Evolutionary conservation across 2,329 filamentous ascomycete species (phyloP).

Genomic region (Penicillium sp.): DNA sequence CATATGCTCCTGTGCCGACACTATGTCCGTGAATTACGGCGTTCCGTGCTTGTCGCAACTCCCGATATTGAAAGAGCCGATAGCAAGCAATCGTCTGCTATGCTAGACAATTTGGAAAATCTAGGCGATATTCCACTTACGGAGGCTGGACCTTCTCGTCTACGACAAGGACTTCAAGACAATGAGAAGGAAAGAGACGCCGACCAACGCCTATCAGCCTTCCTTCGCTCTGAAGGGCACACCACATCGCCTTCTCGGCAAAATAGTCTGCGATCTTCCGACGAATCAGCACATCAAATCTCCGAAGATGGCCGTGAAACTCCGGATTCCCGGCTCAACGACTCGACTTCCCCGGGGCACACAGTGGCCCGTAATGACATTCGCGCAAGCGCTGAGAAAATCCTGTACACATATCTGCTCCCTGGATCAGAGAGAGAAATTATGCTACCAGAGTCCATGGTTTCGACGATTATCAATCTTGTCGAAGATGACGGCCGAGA

Average conservation of each 20-base stretch:
- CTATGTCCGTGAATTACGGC: constrained; percentile 90
- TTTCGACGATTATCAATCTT: constrained; percentile 77
- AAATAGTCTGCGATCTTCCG: constrained; percentile 49
- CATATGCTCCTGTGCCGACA: constrained; percentile 96
- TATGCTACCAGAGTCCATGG: constrained; percentile 82
- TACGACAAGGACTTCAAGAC: constrained; percentile 55
- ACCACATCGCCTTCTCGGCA: constrained; percentile 54
- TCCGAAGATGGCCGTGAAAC: constrained; percentile 54
- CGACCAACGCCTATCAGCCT: constrained; percentile 88
- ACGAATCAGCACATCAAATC: constrained; percentile 35
- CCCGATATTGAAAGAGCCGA: constrained; percentile 79
- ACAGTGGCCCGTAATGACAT: constrained; percentile 87
- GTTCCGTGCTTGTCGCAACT: constrained; percentile 89
- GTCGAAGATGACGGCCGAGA: constrained; percentile 91
- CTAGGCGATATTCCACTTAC: constrained; percentile 59
- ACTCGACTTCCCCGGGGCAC: constrained; percentile 79
- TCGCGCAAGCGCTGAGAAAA: constrained; percentile 91
- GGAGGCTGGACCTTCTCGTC: constrained; percentile 54
- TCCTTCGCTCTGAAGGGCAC: constrained; percentile 64
- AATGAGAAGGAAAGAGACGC: constrained; percentile 71
- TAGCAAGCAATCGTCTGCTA: constrained; percentile 80
- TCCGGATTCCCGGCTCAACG: constrained; percentile 61
- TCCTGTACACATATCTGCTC: constrained; percentile 94
- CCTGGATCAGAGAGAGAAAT: constrained; percentile 97
- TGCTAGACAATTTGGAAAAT: constrained; percentile 69